Percentiles rank a stretch among this genome's conserved stretches.
phyloP scores from a whole-genome alignment of 331 rosid species.

The Malus hybrid region DNA sequence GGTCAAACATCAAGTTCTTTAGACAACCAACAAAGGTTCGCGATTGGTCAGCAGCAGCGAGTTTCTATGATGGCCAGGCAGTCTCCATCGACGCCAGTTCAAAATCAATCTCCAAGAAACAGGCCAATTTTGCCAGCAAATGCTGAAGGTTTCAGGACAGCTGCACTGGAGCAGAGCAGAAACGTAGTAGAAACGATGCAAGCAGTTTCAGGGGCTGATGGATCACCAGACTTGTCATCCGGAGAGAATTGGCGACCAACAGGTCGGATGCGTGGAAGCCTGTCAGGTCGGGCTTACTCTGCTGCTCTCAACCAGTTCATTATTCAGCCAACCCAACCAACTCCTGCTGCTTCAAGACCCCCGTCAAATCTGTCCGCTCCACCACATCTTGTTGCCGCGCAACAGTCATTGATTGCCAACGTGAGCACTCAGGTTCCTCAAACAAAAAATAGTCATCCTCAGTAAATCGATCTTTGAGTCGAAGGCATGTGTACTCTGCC shows the following conservation, averaged over 20 bases:
- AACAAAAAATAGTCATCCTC: not conserved
- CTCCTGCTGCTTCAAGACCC: constrained; percentile 24
- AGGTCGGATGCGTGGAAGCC: constrained; percentile 88
- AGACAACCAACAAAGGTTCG: constrained; percentile 29
- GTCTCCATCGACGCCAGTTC: constrained; percentile 24
- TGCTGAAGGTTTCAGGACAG: constrained; percentile 20
- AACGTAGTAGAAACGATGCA: constrained; percentile 26
- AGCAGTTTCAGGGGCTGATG: constrained; percentile 36
- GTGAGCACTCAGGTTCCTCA: constrained; percentile 21
- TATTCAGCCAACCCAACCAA: constrained; percentile 48
- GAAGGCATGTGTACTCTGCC: not conserved
- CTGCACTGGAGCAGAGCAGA: constrained; percentile 39
- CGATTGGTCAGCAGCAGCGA: constrained; percentile 14
- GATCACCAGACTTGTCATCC: constrained; percentile 15
- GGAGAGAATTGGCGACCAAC: constrained; percentile 61
- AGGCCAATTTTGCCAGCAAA: constrained; percentile 15
- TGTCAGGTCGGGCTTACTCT: constrained; percentile 33
- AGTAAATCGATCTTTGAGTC: not conserved
- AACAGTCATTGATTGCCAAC: constrained; percentile 20
- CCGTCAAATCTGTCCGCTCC: constrained; percentile 14
- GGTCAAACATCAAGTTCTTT: constrained; percentile 25
- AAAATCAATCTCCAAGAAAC: constrained; percentile 29
- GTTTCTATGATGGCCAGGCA: constrained; percentile 24
- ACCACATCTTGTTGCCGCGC: constrained; percentile 11
- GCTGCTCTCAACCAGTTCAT: constrained; percentile 36